Base-by-base conservation (phyloP, 257 asterid species). In the Coffea eugenioides region DNA sequence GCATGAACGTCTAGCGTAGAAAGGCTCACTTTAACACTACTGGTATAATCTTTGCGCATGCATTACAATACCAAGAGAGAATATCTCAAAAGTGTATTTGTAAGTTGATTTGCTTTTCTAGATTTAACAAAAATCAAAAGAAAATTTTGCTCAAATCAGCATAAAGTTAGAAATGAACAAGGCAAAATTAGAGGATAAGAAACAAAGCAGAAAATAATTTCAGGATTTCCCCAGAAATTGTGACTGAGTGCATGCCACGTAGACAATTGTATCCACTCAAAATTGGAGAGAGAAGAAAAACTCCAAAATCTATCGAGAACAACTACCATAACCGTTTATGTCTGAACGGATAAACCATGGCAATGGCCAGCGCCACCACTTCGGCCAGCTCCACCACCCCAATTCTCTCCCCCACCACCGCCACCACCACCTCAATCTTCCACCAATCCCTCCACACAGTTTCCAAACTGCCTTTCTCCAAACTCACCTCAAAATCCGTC, bases 191-290 rank as follows among this genome's bases (percentile, higher is more conserved):
- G 23, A 3, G 25, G 0, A 16, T 31, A 56, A 16, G 20, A 54
- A 16, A 18, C 2, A 4, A 57, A 57, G 8, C 2, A 20, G 21
- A 54, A 57, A 5, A 57, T 57, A 57, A 57, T 20, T 57, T 57
- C n/a, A 20, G 64, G 23, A 57, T 57, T 56, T 57, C 10, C 64
- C 2, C 6, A 15, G 27, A 59, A 48, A 6, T 3, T 71, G 77
- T 80, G 88, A 86, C 80, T 75, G 34, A 21, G n/a, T 83, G 79
- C 43, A 49, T 68, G 88, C 89, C 94, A 89, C 87, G 87, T 67
- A 80, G 51, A 73, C 82, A 3, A 43, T 59, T 56, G 5, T 73
- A 82, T 46, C 88, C 89, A 87, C 83, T 75, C 61, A 64, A 67
- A 65, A 66, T 27, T 51, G 48, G 49, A 43, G 46, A 80, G 43